phyloP scores from a whole-genome alignment of 345 rosid genomes.

The Carallia brachiata region DNA sequence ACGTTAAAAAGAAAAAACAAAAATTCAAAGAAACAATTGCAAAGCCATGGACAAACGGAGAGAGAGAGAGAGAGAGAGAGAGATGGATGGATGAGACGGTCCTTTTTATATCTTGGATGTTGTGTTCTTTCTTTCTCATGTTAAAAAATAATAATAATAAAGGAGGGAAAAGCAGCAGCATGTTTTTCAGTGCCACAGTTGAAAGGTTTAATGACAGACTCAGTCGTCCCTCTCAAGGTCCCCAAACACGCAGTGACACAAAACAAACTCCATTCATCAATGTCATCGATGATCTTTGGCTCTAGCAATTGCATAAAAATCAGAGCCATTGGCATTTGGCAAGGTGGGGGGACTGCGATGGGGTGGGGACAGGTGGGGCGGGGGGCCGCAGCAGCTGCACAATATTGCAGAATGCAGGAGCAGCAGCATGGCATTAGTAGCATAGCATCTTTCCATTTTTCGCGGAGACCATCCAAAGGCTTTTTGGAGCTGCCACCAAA shows the following conservation, averaged over 20 bases:
- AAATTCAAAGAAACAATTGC: slow-evolving; percentile 7
- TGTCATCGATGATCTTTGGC: neutral
- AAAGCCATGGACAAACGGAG: neutral
- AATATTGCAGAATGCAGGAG: neutral
- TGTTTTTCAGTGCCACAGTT: slow-evolving; percentile 77
- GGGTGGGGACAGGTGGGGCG: neutral
- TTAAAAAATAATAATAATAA: too few species aligned
- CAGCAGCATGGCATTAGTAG: neutral
- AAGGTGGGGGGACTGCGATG: neutral
- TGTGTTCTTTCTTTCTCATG: too few species aligned
- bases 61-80: slow-evolving; percentile 3
- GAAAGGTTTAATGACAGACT: slow-evolving; percentile 30
- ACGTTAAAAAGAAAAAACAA: neutral
- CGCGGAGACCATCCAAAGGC: slow-evolving; percentile 32
- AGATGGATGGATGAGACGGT: slow-evolving; percentile 6
- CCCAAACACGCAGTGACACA: slow-evolving; percentile 30
- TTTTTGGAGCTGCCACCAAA: slow-evolving; percentile 2
- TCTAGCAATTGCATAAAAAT: slow-evolving; percentile 25
- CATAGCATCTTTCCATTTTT: slow-evolving; percentile 30
- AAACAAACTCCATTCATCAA: slow-evolving; percentile 34
- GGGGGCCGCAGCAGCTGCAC: neutral
- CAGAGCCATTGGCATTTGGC: slow-evolving; percentile 18
- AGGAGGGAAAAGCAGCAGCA: slow-evolving; percentile 22
- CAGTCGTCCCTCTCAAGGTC: slow-evolving; percentile 41
- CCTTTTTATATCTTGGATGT: slow-evolving; percentile 12